Conservation (phyloP, 2,329 filamentous ascomycete species). For the Aspergillus sojae region DNA sequence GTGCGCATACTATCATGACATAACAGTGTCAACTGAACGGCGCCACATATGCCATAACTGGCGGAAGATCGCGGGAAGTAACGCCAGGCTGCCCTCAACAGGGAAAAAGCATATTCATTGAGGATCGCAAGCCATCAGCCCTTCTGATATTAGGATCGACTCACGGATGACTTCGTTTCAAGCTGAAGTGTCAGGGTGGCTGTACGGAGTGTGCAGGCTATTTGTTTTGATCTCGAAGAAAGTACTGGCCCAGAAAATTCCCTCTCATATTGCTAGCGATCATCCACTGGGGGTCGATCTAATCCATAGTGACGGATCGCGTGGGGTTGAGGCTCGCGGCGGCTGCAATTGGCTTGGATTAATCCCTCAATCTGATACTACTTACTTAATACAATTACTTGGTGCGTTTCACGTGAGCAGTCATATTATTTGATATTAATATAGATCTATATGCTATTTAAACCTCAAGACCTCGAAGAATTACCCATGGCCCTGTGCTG, state of each 20-base stretch:
- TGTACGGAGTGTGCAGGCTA: neutral
- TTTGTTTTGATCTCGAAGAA: neutral
- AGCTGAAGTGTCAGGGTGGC: conserved; percentile 5
- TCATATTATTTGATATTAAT: neutral
- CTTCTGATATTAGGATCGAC: neutral
- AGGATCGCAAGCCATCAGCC: neutral
- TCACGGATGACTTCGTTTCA: neutral
- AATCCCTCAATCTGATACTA: conserved; percentile 15
- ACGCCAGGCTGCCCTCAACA: neutral
- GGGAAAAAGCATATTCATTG: neutral
- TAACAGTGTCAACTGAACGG: neutral
- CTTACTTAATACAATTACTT: neutral
- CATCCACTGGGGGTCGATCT: neutral
- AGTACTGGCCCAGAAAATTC: conserved; percentile 15
- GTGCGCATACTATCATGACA: neutral
- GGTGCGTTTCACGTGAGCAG: neutral
- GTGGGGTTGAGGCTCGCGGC: conserved; percentile 11
- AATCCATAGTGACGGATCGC: conserved; percentile 4
- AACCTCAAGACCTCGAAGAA: neutral
- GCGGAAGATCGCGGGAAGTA: neutral
- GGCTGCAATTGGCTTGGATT: conserved; percentile 14
- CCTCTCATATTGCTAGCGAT: conserved; percentile 10
- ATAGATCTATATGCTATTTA: neutral
- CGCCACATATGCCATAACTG: neutral
- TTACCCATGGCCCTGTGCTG: neutral